These are phyloP conservation scores for Globisporangium carolinianum DNA, from an alignment of 352 stramenopile species.

Conservation along the genomic window DNA sequence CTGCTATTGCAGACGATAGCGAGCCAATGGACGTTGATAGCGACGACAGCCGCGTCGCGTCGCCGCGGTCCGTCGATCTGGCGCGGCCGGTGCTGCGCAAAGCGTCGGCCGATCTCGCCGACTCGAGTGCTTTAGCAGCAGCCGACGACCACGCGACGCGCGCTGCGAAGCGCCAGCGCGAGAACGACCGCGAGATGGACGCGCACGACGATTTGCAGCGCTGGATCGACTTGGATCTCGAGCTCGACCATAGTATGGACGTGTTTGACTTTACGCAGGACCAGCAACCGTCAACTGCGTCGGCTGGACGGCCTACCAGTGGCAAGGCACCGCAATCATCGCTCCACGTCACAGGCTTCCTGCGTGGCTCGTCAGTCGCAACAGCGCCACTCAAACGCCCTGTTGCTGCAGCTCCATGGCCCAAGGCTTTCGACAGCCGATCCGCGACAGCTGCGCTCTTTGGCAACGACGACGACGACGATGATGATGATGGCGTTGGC, in stretches of 20 bases:
- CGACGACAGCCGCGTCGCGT: conserved; percentile 9
- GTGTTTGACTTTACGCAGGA: conserved; percentile 37
- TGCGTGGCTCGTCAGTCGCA: conserved; percentile 5
- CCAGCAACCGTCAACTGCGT: neutral
- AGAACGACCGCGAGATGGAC: conserved; percentile 27
- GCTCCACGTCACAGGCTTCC: conserved; percentile 3
- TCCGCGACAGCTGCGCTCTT: conserved; percentile 44
- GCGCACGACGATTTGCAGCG: conserved; percentile 48
- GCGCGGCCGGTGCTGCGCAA: conserved; percentile 2
- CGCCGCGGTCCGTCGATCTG: conserved; percentile 12
- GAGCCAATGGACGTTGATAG: conserved; percentile 14
- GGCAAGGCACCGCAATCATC: neutral
- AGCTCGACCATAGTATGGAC: conserved; percentile 54
- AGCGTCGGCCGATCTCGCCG: conserved; percentile 3
- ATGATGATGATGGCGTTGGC: conserved; percentile 11
- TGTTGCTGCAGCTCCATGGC: neutral
- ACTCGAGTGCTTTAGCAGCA: neutral
- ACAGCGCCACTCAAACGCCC: too few species aligned
- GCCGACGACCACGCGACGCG: conserved; percentile 4
- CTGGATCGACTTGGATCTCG: conserved; percentile 55
- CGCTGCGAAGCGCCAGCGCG: conserved; percentile 11
- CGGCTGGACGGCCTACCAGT: neutral
- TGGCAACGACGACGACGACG: conserved; percentile 37
- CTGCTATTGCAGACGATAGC: neutral
- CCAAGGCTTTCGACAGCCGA: conserved; percentile 22